These are phyloP conservation scores for Gnaphalium uliginosum DNA, from an alignment of 129 eudicot genomes.

Conservation along the genomic window DNA sequence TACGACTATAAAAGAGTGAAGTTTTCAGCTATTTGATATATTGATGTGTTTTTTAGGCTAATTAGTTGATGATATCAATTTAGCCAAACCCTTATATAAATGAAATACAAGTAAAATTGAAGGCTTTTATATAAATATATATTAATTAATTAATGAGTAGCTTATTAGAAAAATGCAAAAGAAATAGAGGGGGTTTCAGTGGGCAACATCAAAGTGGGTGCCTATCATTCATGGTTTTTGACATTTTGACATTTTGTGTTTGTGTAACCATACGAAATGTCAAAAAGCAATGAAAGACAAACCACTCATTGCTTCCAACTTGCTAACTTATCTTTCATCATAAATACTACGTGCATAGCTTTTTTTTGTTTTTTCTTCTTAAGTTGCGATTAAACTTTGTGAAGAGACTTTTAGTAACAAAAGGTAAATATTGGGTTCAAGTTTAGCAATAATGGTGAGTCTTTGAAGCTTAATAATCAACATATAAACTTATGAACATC, in stretches of 20 bases:
- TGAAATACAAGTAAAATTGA: too few species aligned
- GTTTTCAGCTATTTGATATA: background rate
- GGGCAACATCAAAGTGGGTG: conserved; percentile 28
- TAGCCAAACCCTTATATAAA: too few species aligned
- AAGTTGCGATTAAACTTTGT: too few species aligned
- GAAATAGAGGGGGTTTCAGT: background rate
- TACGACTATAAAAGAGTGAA: too few species aligned
- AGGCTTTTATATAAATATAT: too few species aligned
- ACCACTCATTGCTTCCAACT: conserved; percentile 25
- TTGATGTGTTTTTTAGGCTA: background rate
- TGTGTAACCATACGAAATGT: background rate
- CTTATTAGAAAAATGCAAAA: too few species aligned
- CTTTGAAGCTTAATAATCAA: background rate
- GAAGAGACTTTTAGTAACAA: too few species aligned
- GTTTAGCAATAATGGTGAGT: background rate
- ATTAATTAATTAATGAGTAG: too few species aligned
- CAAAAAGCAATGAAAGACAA: conserved; percentile 14
- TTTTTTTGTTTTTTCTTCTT: too few species aligned
- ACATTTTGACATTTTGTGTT: conserved; percentile 7
- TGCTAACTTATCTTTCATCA: conserved; percentile 21
- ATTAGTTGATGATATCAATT: background rate
- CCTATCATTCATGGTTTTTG: conserved; percentile 19
- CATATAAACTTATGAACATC: too few species aligned
- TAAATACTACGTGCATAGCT: too few species aligned
- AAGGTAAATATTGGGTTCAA: too few species aligned